Conservation (phyloP, 176 grass and related monocot species). For the Carex kokanica region DNA sequence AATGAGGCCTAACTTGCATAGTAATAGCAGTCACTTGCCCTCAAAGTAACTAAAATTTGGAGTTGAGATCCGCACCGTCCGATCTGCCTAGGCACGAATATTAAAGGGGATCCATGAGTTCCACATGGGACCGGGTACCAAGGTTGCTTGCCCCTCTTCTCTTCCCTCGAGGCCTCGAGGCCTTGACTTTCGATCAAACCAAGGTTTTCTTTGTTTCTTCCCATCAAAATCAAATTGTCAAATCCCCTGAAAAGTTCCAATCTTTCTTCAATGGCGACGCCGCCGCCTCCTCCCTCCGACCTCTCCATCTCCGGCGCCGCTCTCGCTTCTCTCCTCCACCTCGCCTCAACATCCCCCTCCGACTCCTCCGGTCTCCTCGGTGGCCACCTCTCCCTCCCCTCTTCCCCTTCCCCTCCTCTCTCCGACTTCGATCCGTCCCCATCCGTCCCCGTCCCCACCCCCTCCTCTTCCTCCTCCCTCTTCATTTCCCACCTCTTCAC, state of each 20-base stretch:
- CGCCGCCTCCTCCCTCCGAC: not conserved
- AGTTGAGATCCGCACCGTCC: too few relatives aligned
- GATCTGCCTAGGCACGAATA: too few relatives aligned
- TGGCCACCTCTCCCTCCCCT: not conserved
- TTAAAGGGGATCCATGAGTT: too few relatives aligned
- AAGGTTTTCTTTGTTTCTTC: not conserved
- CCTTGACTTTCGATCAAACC: not conserved
- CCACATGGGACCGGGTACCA: too few relatives aligned
- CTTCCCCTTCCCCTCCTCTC: not conserved
- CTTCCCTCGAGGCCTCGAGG: too few relatives aligned
- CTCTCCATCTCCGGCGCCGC: constrained; percentile 23
- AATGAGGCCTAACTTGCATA: too few relatives aligned
- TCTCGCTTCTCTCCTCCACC: constrained; percentile 26
- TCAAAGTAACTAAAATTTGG: too few relatives aligned
- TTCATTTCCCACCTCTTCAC: constrained; percentile 15
- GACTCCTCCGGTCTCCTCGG: constrained; percentile 16
- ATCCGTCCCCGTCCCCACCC: not conserved
- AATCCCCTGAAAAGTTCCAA: not conserved
- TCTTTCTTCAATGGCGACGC: not conserved
- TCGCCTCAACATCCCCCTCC: constrained; percentile 4
- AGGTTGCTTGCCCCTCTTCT: not conserved
- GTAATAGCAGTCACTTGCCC: too few relatives aligned
- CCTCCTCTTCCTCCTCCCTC: not conserved
- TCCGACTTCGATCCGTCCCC: constrained; percentile 24
- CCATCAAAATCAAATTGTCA: not conserved